Conservation (phyloP, 805 yeast species). For the Metschnikowia orientalis region DNA sequence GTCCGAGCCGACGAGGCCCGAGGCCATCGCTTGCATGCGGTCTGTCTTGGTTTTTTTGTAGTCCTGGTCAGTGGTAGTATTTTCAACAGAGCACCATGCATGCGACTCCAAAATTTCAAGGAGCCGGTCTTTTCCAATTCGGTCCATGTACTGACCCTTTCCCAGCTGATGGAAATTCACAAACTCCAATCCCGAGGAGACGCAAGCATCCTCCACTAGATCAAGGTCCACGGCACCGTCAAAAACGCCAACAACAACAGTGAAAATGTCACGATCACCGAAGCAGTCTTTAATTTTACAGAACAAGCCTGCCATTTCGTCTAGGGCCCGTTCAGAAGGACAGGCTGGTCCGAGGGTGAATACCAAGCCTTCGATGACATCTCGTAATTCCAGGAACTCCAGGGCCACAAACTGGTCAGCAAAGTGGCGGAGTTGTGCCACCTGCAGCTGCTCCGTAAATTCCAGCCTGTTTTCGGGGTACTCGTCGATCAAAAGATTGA, state of each 20-base stretch:
- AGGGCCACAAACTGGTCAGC: constrained; percentile 31
- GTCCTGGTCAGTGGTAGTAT: constrained; percentile 6
- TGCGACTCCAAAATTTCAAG: constrained; percentile 46
- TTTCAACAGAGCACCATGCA: constrained; percentile 38
- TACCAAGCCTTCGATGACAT: constrained; percentile 43
- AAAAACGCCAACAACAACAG: constrained; percentile 31
- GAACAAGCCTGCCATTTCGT: constrained; percentile 1
- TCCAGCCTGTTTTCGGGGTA: constrained; percentile 26
- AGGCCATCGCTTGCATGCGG: constrained; percentile 25
- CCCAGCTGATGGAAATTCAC: constrained; percentile 31
- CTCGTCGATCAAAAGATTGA: constrained; percentile 36
- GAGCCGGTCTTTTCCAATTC: constrained; percentile 39
- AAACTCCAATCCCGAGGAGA: constrained; percentile 41
- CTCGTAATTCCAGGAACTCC: constrained; percentile 42
- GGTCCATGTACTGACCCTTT: constrained; percentile 41
- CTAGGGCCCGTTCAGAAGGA: constrained; percentile 16
- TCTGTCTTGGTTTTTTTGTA: constrained; percentile 22
- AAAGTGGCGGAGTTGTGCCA: no score
- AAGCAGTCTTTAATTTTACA: constrained; percentile 8
- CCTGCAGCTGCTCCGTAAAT: no score
- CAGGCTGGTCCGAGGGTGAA: constrained; percentile 33
- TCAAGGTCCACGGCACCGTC: constrained; percentile 7
- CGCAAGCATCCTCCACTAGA: constrained; percentile 37
- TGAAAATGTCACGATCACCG: constrained; percentile 26
- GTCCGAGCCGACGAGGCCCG: constrained; percentile 16